Conservation (phyloP, 208 protist genomes). For the Leishmania turanica region DNA sequence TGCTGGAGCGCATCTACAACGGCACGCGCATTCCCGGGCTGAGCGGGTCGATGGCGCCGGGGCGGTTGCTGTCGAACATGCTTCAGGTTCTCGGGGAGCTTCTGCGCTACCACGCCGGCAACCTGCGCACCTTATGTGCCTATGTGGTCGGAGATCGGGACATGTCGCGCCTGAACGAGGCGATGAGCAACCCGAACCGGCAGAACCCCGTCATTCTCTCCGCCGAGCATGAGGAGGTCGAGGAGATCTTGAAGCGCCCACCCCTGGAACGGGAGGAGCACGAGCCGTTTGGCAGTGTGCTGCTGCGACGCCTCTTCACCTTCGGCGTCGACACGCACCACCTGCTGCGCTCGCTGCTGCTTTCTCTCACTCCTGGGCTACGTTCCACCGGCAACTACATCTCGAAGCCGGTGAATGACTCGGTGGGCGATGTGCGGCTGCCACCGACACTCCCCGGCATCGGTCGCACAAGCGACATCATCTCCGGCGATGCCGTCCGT, state of each 20-base stretch:
- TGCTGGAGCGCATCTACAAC: constrained; percentile 84
- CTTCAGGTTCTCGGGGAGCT: constrained; percentile 71
- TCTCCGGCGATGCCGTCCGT: constrained; percentile 54
- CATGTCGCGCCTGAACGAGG: constrained; percentile 54
- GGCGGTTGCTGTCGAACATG: constrained; percentile 56
- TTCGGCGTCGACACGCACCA: constrained; percentile 62
- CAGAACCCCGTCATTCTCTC: constrained; percentile 29
- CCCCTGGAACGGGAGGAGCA: constrained; percentile 70
- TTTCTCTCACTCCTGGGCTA: constrained; percentile 78
- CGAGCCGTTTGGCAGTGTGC: constrained; percentile 73
- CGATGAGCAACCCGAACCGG: constrained; percentile 29
- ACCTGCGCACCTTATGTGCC: constrained; percentile 47
- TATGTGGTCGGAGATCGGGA: constrained; percentile 48
- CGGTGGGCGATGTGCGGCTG: constrained; percentile 25
- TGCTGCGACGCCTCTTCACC: constrained; percentile 62
- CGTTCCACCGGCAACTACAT: constrained; percentile 72
- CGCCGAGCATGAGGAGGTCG: constrained; percentile 36
- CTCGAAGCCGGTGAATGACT: constrained; percentile 25
- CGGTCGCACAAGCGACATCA: constrained; percentile 58
- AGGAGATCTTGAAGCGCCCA: constrained; percentile 44
- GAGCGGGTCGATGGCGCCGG: constrained; percentile 52
- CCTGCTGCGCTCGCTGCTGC: constrained; percentile 60
- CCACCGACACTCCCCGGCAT: constrained; percentile 23
- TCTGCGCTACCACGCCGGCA: constrained; percentile 64
- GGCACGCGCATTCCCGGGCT: constrained; percentile 63